Percentiles rank a stretch among this genome's conserved stretches.
Evolutionary conservation across 176 grass and related monocot genomes (phyloP).

Genomic region (Hordeum vulgare): DNA sequence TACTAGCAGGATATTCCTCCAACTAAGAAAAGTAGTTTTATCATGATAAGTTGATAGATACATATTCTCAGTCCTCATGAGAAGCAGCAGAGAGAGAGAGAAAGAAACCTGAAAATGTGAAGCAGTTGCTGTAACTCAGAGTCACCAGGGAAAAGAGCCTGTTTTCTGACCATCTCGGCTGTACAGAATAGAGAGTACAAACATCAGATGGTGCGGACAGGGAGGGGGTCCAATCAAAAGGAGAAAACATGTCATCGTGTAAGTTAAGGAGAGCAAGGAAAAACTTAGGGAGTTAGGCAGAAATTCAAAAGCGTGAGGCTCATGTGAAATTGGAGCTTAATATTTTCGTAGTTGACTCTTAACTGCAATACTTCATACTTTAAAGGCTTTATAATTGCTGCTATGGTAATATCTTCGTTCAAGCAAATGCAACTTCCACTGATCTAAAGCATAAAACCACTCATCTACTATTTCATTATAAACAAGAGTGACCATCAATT

Average conservation of each 20-base stretch:
- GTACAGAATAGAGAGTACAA: constrained; percentile 20
- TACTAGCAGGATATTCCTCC: background rate
- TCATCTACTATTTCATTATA: background rate
- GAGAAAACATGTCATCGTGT: background rate
- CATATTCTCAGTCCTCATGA: background rate
- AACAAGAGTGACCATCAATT: background rate
- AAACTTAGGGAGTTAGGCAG: background rate
- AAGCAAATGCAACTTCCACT: background rate
- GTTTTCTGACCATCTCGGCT: constrained; percentile 92
- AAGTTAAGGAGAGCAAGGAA: background rate
- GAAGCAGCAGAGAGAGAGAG: background rate
- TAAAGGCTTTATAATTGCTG: background rate
- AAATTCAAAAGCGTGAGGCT: background rate
- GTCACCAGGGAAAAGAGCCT: constrained; percentile 84
- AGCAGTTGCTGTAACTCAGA: constrained; percentile 95
- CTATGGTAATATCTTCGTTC: background rate
- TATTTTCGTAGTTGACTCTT: background rate
- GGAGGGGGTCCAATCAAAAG: background rate
- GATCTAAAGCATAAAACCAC: background rate
- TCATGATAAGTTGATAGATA: background rate
- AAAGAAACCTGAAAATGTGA: constrained; percentile 80
- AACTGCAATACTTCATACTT: background rate
- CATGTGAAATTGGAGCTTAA: background rate
- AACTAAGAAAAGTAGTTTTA: background rate
- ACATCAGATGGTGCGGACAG: background rate